A percentile compares a stretch with the other conserved stretches of the same genome.
These are phyloP conservation scores for Citrus reticulata DNA, from an alignment of 345 rosid genomes.

Conservation along the genomic window DNA sequence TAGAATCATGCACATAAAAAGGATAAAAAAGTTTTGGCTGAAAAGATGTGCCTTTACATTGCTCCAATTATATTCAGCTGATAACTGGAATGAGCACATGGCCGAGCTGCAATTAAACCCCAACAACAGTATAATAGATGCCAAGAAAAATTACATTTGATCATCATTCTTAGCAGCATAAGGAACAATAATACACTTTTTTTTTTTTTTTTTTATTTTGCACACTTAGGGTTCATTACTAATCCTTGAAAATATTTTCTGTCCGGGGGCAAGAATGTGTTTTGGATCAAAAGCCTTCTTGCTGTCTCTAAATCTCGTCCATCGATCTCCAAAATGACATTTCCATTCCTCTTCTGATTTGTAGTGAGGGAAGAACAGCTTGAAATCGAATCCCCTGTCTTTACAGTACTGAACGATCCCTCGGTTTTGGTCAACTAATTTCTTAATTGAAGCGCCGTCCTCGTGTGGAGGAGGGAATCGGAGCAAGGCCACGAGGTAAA, in stretches of 20 bases:
- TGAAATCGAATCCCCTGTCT: conserved; percentile 58
- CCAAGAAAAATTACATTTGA: conserved; percentile 13
- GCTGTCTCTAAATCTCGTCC: conserved; percentile 66
- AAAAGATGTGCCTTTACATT: conserved; percentile 17
- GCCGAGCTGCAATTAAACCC: conserved; percentile 6
- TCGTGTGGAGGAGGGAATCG: conserved; percentile 47
- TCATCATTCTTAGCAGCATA: not conserved
- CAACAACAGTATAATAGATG: not conserved
- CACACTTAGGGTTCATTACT: not conserved
- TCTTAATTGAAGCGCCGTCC: conserved; percentile 33
- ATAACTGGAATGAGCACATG: conserved; percentile 1
- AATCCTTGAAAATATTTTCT: conserved; percentile 64
- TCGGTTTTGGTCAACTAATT: conserved; percentile 56
- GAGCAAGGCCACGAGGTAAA: conserved; percentile 85
- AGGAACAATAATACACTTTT: not conserved
- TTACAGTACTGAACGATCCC: conserved; percentile 60
- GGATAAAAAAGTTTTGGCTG: not conserved
- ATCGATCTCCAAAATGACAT: conserved; percentile 72
- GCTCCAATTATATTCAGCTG: conserved; percentile 10
- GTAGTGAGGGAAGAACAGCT: conserved; percentile 85
- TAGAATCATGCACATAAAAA: not conserved
- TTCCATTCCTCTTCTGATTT: conserved; percentile 71
- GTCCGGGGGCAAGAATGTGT: conserved; percentile 92
- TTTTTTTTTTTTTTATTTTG: not conserved
- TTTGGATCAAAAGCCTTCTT: conserved; percentile 72